These are phyloP conservation scores for Neurospora sp. DNA, from an alignment of 495 filamentous ascomycete species.

Conservation along the genomic window DNA sequence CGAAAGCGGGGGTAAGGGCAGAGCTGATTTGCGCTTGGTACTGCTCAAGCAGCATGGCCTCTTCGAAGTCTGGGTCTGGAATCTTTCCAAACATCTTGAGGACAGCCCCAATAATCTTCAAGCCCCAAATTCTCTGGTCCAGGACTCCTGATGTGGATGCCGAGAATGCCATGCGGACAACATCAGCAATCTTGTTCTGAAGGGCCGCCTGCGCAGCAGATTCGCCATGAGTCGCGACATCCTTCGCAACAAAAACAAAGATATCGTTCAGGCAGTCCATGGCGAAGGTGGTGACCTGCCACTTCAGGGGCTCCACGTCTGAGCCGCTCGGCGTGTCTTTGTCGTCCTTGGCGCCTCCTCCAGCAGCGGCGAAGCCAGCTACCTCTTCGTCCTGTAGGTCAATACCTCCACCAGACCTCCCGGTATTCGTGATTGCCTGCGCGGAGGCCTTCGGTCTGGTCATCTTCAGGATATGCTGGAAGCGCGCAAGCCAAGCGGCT, in stretches of 20 bases:
- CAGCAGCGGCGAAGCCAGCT: slow-evolving; percentile 74
- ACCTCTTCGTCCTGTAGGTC: slow-evolving; percentile 95
- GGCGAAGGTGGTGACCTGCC: slow-evolving; percentile 93
- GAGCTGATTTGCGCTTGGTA: slow-evolving; percentile 98
- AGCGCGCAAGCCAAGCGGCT: slow-evolving; percentile 73
- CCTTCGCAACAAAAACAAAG: slow-evolving; percentile 61
- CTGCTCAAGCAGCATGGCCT: slow-evolving; percentile 90
- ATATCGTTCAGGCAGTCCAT: slow-evolving; percentile 88
- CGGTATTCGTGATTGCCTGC: slow-evolving; percentile 32
- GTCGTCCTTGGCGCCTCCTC: slow-evolving; percentile 54
- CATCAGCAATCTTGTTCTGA: slow-evolving; percentile 77
- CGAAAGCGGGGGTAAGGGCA: slow-evolving; percentile 91
- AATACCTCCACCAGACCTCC: slow-evolving; percentile 43
- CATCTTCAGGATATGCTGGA: slow-evolving; percentile 81
- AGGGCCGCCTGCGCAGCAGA: slow-evolving; percentile 63
- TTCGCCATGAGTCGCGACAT: slow-evolving; percentile 57
- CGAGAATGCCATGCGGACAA: slow-evolving; percentile 96
- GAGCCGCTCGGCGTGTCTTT: slow-evolving; percentile 46
- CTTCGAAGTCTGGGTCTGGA: slow-evolving; percentile 91
- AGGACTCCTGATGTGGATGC: slow-evolving; percentile 91
- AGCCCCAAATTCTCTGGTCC: slow-evolving; percentile 74
- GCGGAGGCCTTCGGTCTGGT: slow-evolving; percentile 54
- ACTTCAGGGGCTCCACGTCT: slow-evolving; percentile 80
- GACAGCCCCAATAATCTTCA: slow-evolving; percentile 88
- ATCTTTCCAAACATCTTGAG: slow-evolving; percentile 93